A percentile compares a stretch with the other conserved stretches of the same genome.
phyloP scores from a whole-genome alignment of 345 rosid species.

The Populus tremula region DNA sequence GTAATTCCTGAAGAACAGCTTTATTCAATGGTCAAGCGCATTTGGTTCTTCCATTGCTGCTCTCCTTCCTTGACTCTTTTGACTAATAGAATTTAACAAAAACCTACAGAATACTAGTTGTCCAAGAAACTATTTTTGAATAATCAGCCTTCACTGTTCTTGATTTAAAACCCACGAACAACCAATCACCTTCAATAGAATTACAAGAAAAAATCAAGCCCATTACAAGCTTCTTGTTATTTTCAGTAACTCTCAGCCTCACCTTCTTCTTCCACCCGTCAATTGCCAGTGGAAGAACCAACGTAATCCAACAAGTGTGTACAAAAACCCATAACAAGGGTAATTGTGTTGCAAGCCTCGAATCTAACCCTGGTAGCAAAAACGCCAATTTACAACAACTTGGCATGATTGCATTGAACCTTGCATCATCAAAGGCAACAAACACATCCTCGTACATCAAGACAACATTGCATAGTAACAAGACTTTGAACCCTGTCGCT shows the following conservation, averaged over 20 bases:
- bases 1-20: not conserved
- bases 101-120: not conserved
- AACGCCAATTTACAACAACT: conserved; percentile 42
- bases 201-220: conserved; percentile 23
- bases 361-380: conserved; percentile 34
- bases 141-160: not conserved
- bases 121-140: not conserved
- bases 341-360: conserved; percentile 48
- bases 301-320: conserved; percentile 37
- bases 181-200: not conserved
- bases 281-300: not conserved
- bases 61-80: not conserved
- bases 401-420: conserved; percentile 41
- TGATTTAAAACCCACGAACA: not conserved
- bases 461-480: conserved; percentile 8
- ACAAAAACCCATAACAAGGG: conserved; percentile 30
- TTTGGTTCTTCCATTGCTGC: not conserved
- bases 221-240: conserved; percentile 12
- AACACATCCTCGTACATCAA: conserved; percentile 38
- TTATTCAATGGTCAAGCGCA: conserved; percentile 7
- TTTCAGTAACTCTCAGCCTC: conserved; percentile 19
- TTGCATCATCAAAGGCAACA: conserved; percentile 46
- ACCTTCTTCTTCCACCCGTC: conserved; percentile 1
- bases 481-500: conserved; percentile 36
- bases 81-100: not conserved